Evolutionary conservation across 345 rosid genomes (phyloP).

Genomic region (Arabis alpina): DNA sequence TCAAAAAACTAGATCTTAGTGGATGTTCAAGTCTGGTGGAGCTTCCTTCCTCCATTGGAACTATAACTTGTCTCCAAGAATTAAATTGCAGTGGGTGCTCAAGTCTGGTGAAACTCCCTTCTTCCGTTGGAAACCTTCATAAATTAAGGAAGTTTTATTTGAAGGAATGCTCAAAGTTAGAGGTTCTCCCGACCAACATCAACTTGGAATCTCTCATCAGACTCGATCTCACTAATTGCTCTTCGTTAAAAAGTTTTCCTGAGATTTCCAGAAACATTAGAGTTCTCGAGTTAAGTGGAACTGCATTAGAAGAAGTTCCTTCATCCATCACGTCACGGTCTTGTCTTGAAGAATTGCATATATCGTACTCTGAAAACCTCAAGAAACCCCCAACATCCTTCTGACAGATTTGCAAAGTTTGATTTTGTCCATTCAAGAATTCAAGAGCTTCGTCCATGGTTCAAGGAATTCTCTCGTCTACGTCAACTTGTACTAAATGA

Average conservation of each 20-base stretch:
- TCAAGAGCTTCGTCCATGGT: background rate
- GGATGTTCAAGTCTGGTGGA: background rate
- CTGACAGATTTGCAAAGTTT: too few relatives aligned
- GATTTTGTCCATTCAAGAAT: too few relatives aligned
- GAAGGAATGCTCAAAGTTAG: background rate
- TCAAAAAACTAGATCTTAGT: background rate
- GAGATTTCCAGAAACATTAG: conserved; percentile 15
- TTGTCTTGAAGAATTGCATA: background rate
- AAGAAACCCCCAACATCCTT: too few relatives aligned
- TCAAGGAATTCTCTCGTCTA: background rate
- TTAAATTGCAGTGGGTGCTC: background rate
- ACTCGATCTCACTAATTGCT: background rate
- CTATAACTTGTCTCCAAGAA: background rate
- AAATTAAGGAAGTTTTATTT: background rate
- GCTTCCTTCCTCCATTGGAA: background rate
- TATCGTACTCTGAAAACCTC: conserved; percentile 8
- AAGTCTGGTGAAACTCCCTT: background rate
- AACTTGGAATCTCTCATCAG: background rate
- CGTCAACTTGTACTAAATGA: background rate
- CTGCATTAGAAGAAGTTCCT: conserved; percentile 18
- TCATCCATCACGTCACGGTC: conserved; percentile 5
- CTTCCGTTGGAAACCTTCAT: background rate
- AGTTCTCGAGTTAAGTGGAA: background rate
- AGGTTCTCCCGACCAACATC: conserved; percentile 3
- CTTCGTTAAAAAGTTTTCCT: background rate